phyloP scores from a whole-genome alignment of 2,329 filamentous ascomycete species.

The Alternaria longipes region DNA sequence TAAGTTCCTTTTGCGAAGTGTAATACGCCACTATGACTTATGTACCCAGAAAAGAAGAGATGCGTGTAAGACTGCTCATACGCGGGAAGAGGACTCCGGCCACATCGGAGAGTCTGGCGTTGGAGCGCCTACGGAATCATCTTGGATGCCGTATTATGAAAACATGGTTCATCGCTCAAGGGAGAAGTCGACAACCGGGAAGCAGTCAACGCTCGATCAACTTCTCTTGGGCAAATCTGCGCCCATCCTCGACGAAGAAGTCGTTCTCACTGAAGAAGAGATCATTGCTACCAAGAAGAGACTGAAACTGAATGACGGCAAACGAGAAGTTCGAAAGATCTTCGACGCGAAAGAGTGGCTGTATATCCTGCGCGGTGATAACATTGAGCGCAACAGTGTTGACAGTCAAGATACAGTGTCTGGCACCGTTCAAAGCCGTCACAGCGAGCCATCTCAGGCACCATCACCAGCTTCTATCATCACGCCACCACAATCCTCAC shows the following conservation, averaged over 20 bases:
- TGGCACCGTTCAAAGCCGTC: neutral
- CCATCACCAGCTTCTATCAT: neutral
- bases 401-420: neutral
- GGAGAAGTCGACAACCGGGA: neutral
- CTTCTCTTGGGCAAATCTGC: neutral
- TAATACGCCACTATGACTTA: neutral
- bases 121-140: neutral
- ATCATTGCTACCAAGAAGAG: neutral
- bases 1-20: conserved; percentile 12
- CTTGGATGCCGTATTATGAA: conserved; percentile 14
- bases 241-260: too few relatives aligned
- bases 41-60: neutral
- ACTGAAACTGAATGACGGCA: neutral
- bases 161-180: neutral
- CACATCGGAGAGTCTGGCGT: neutral
- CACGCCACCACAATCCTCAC: neutral
- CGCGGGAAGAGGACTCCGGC: neutral
- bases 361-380: conserved; percentile 5
- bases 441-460: neutral
- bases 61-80: neutral
- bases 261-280: neutral
- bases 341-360: conserved; percentile 5
- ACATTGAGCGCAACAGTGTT: neutral
- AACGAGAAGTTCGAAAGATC: neutral
- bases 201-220: neutral